Evolutionary conservation across 805 yeast species (phyloP).

Genomic region (Myxozyma neotropica): DNA sequence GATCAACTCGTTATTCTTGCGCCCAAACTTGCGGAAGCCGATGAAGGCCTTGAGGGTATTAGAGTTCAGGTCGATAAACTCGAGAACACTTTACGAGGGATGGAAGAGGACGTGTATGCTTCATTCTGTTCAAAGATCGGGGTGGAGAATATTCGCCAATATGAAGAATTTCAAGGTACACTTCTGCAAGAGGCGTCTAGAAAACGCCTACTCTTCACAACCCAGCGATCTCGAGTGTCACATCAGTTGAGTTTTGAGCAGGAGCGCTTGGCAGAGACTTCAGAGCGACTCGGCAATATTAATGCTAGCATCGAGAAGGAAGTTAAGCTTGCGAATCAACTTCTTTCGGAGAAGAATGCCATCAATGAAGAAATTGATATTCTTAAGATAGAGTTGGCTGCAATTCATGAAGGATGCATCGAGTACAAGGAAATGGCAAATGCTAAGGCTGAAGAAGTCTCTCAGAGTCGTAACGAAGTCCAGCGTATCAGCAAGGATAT

Average conservation of each 20-base stretch:
- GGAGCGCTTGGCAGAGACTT: constrained; percentile 59
- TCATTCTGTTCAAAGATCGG: constrained; percentile 60
- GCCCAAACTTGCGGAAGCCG: constrained; percentile 45
- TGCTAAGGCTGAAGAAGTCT: constrained; percentile 19
- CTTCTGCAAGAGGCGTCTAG: constrained; percentile 42
- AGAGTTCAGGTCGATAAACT: constrained; percentile 43
- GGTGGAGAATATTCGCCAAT: constrained; percentile 61
- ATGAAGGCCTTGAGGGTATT: constrained; percentile 39
- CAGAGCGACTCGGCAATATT: constrained; percentile 49
- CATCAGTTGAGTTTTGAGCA: constrained; percentile 66
- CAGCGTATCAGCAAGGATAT: constrained; percentile 16
- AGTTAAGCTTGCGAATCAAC: constrained; percentile 43
- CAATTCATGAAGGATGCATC: constrained; percentile 35
- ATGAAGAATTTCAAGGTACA: constrained; percentile 66
- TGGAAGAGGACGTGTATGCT: constrained; percentile 41
- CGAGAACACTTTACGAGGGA: constrained; percentile 43
- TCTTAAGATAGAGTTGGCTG: constrained; percentile 42
- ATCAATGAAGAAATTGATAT: constrained; percentile 49
- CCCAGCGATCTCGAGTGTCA: constrained; percentile 61
- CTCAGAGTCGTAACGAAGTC: constrained; percentile 22
- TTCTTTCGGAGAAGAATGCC: constrained; percentile 44
- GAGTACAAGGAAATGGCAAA: constrained; percentile 28
- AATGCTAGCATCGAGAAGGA: constrained; percentile 45
- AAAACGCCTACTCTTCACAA: constrained; percentile 62
- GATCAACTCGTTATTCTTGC: constrained; percentile 43